These are phyloP conservation scores for Saccharomycopsis olivae DNA, from an alignment of 805 yeast genomes.

Conservation along the genomic window DNA sequence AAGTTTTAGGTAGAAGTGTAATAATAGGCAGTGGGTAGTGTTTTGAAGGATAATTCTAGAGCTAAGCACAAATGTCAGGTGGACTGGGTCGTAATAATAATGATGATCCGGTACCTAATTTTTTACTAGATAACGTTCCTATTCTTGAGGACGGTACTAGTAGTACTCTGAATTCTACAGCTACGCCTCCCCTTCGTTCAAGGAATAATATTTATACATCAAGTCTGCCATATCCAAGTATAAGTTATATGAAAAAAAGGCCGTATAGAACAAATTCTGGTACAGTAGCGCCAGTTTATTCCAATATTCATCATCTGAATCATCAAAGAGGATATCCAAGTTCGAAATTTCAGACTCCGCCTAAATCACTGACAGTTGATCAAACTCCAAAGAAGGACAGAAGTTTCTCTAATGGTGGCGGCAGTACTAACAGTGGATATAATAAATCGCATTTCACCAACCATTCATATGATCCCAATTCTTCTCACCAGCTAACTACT, in stretches of 20 bases:
- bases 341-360: slow-evolving; percentile 1
- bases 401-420: neutral
- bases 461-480: neutral
- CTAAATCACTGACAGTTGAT: neutral
- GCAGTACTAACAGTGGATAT: too few species aligned
- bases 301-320: slow-evolving; percentile 11
- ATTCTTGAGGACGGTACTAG: neutral
- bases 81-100: too few species aligned
- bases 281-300: slow-evolving; percentile 7
- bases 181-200: neutral
- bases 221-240: slow-evolving; percentile 5
- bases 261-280: slow-evolving; percentile 5
- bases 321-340: slow-evolving; percentile 11
- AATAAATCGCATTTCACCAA: neutral
- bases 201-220: slow-evolving; percentile 5
- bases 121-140: slow-evolving; percentile 3
- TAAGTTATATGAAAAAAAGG: slow-evolving; percentile 14
- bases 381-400: slow-evolving; percentile 1
- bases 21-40: too few species aligned
- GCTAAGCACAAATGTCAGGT: too few species aligned
- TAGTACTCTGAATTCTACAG: neutral
- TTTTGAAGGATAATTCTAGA: too few species aligned
- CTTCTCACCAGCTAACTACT: neutral
- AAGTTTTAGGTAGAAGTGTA: too few species aligned
- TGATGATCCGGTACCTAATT: too few species aligned